Conservation (phyloP, 2,329 filamentous ascomycete genomes). For the Cercospora zeae-maydis region DNA sequence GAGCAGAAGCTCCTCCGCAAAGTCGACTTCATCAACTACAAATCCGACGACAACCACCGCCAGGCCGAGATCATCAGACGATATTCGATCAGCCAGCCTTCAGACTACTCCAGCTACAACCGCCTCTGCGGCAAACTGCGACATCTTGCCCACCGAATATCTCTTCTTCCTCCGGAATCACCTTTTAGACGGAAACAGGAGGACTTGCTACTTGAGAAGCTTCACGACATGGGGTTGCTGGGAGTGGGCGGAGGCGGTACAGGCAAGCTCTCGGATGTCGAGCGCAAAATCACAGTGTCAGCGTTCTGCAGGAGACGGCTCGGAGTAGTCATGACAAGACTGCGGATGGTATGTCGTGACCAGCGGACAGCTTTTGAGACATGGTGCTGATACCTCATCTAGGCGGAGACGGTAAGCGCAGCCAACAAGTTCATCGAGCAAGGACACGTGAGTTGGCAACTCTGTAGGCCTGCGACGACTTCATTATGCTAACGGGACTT, state of each 20-base stretch:
- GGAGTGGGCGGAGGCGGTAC: slow-evolving; percentile 61
- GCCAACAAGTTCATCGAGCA: slow-evolving; percentile 84
- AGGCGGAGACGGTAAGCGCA: slow-evolving; percentile 77
- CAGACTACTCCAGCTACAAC: slow-evolving; percentile 67
- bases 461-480: not conserved
- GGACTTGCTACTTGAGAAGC: slow-evolving; percentile 80
- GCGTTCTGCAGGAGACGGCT: slow-evolving; percentile 81
- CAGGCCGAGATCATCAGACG: slow-evolving; percentile 74
- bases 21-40: slow-evolving; percentile 84
- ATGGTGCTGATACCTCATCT: not conserved
- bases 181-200: slow-evolving; percentile 79
- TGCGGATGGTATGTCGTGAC: slow-evolving; percentile 61
- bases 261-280: slow-evolving; percentile 65
- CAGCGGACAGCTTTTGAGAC: not conserved
- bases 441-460: slow-evolving; percentile 55
- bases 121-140: slow-evolving; percentile 62
- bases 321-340: slow-evolving; percentile 84
- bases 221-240: slow-evolving; percentile 87
- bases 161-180: slow-evolving; percentile 74
- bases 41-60: slow-evolving; percentile 81
- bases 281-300: slow-evolving; percentile 82
- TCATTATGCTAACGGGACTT: slow-evolving; percentile 35
- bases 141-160: slow-evolving; percentile 83
- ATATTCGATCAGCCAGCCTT: slow-evolving; percentile 86
- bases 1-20: slow-evolving; percentile 91